phyloP scores from a whole-genome alignment of 1,139 yeast species.

The Suhomyces anneliseae region DNA sequence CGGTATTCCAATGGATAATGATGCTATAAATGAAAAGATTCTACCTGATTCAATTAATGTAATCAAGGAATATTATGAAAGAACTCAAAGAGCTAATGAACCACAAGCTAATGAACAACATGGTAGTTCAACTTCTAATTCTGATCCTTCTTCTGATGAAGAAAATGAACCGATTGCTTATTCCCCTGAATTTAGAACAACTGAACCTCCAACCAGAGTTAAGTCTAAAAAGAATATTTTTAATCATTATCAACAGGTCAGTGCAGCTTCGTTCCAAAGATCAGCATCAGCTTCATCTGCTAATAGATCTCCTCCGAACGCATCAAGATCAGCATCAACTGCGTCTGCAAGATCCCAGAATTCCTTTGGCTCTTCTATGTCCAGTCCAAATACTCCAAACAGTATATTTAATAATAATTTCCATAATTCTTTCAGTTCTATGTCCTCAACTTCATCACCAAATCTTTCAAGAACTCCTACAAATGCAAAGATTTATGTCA shows the following conservation, averaged over 20 bases:
- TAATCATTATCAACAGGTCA: conserved; percentile 23
- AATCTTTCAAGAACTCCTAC: conserved; percentile 4
- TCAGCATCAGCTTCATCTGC: conserved; percentile 4
- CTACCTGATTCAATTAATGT: conserved; percentile 19
- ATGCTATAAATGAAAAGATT: conserved; percentile 15
- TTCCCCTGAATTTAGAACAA: neutral
- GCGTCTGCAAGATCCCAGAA: conserved; percentile 3
- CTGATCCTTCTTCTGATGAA: conserved; percentile 1
- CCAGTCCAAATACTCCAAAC: conserved; percentile 8
- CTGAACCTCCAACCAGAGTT: conserved; percentile 13
- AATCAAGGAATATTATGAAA: conserved; percentile 13
- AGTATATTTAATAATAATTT: conserved; percentile 5
- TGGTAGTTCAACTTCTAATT: neutral
- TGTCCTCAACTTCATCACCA: conserved; percentile 7
- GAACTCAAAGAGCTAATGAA: conserved; percentile 2
- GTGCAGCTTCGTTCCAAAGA: conserved; percentile 10
- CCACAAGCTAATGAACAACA: conserved; percentile 7
- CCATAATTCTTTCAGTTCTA: conserved; percentile 7
- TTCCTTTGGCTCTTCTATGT: conserved; percentile 1
- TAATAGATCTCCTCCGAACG: neutral
- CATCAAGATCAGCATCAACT: neutral
- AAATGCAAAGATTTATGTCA: conserved; percentile 15
- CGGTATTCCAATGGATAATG: conserved; percentile 10
- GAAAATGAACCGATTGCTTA: conserved; percentile 7
- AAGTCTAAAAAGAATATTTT: conserved; percentile 21